Evolutionary conservation across 805 yeast genomes (phyloP).

Genomic region (Lachancea thermotolerans): DNA sequence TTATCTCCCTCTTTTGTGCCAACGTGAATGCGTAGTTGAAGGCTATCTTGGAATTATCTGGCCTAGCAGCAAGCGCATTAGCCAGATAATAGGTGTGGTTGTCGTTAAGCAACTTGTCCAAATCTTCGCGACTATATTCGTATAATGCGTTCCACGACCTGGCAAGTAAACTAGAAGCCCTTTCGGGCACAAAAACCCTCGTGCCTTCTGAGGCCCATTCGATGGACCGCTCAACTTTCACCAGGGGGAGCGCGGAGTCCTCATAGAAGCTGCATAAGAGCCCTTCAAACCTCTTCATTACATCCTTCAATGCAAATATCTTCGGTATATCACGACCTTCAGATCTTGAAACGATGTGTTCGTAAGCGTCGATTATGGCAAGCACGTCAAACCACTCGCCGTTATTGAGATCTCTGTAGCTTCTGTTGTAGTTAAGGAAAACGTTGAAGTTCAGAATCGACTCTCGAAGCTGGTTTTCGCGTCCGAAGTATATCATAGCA

Average conservation of each 20-base stretch:
- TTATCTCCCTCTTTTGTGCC: constrained; percentile 38
- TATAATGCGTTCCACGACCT: constrained; percentile 25
- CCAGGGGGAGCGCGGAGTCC: constrained; percentile 14
- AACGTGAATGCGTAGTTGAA: constrained; percentile 45
- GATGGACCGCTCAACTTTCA: constrained; percentile 14
- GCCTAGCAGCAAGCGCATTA: constrained; percentile 18
- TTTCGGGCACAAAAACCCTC: constrained; percentile 17
- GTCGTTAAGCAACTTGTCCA: constrained; percentile 15
- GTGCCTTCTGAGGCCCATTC: constrained; percentile 18
- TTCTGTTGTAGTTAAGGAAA: constrained; percentile 36
- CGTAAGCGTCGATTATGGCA: constrained; percentile 25
- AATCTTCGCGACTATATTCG: constrained; percentile 11
- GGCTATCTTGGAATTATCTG: constrained; percentile 11
- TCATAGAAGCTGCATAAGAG: constrained; percentile 16
- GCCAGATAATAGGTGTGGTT: constrained; percentile 17
- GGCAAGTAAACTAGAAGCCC: constrained; percentile 12
- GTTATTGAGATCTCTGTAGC: constrained; percentile 32
- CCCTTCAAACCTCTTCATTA: constrained; percentile 8
- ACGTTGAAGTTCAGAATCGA: constrained; percentile 34
- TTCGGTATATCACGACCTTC: constrained; percentile 12
- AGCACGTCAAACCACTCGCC: constrained; percentile 35
- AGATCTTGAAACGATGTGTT: constrained; percentile 15
- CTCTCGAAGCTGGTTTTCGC: constrained; percentile 17
- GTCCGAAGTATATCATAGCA: constrained; percentile 32
- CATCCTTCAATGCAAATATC: constrained; percentile 14